A percentile compares a stretch with the other conserved stretches of the same genome.
These are phyloP conservation scores for Rubia yunnanensis DNA, from an alignment of 257 asterid species.

Conservation along the genomic window DNA sequence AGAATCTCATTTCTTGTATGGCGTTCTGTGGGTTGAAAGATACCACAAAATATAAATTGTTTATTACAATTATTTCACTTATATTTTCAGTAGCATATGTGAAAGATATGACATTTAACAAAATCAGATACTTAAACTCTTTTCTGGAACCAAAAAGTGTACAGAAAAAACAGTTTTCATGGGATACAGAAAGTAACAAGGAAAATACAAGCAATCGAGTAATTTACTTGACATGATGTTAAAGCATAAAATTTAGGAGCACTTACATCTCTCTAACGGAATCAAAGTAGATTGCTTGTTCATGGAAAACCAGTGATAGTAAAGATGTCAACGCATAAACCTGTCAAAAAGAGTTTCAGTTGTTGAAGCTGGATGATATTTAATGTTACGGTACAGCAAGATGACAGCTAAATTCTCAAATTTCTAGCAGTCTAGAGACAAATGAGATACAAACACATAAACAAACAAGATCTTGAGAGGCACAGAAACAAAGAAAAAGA, in stretches of 20 bases:
- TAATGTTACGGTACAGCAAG: not conserved
- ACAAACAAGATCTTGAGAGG: not conserved
- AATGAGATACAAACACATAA: not conserved
- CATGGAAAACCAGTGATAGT: constrained; percentile 64
- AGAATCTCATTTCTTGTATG: too few species aligned
- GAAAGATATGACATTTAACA: not conserved
- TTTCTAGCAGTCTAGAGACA: not conserved
- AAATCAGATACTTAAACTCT: too few species aligned
- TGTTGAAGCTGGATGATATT: constrained; percentile 9
- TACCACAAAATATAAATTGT: too few species aligned
- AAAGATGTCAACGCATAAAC: constrained; percentile 93
- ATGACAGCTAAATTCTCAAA: not conserved
- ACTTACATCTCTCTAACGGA: constrained; percentile 93
- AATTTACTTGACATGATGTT: not conserved
- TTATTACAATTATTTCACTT: too few species aligned
- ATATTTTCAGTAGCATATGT: not conserved
- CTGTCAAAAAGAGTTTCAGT: constrained; percentile 36
- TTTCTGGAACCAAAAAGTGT: too few species aligned
- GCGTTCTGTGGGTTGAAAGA: too few species aligned
- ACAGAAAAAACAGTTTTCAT: too few species aligned
- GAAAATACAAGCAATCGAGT: not conserved
- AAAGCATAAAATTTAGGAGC: not conserved
- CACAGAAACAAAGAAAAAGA: not conserved
- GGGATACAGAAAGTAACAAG: not conserved
- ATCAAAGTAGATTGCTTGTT: constrained; percentile 78